These are phyloP conservation scores for Geranium rotundifolium DNA, from an alignment of 345 rosid genomes.

Conservation along the genomic window DNA sequence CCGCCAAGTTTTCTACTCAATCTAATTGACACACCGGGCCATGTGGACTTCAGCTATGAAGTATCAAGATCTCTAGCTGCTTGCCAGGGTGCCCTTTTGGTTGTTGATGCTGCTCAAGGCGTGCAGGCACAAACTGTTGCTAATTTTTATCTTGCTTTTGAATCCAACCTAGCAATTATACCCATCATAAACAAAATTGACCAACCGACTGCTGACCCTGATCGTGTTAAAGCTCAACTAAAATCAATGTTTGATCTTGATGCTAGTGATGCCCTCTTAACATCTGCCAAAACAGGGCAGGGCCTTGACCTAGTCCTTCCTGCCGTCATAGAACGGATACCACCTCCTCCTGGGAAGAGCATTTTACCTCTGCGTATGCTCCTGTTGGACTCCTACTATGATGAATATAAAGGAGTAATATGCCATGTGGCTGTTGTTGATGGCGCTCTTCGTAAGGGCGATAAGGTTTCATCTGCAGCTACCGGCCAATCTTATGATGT, in stretches of 20 bases:
- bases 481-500: constrained; percentile 75
- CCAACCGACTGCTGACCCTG: constrained; percentile 99
- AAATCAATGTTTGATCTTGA: constrained; percentile 97
- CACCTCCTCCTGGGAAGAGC: constrained; percentile 76
- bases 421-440: constrained; percentile 94
- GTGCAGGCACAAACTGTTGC: constrained; percentile 99
- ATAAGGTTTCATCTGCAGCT: constrained; percentile 80
- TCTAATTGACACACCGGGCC: constrained; percentile 92
- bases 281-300: constrained; percentile 90
- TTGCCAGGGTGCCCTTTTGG: constrained; percentile 95
- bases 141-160: constrained; percentile 92
- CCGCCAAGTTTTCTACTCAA: constrained; percentile 46
- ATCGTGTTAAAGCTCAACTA: constrained; percentile 83
- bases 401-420: constrained; percentile 88
- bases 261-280: constrained; percentile 64
- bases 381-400: constrained; percentile 84
- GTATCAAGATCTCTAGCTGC: constrained; percentile 97
- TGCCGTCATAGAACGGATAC: constrained; percentile 68
- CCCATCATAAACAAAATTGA: constrained; percentile 93
- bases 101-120: constrained; percentile 98
- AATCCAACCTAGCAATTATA: constrained; percentile 62
- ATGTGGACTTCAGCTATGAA: constrained; percentile 96
- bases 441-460: constrained; percentile 76
- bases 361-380: constrained; percentile 75
- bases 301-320: constrained; percentile 95